Percentiles rank a stretch among this genome's conserved stretches.
Evolutionary conservation across 2,329 filamentous ascomycete genomes (phyloP).

Genomic region (Trichoderma citrinoviride): DNA sequence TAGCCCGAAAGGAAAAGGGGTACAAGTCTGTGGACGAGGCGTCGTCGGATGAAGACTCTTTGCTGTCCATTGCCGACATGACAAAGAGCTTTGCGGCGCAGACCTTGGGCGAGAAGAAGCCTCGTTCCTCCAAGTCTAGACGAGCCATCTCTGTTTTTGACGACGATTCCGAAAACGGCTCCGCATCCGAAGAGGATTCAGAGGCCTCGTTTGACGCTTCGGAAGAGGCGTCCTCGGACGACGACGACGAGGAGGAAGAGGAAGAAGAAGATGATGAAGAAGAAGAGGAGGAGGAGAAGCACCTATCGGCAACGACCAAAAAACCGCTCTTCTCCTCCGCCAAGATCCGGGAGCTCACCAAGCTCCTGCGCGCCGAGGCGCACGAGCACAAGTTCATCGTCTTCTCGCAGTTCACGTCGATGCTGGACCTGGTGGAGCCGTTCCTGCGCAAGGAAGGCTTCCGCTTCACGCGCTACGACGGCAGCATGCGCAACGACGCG

Average conservation of each 20-base stretch:
- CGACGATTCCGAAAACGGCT: conserved; percentile 37
- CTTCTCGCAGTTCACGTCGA: conserved; percentile 97
- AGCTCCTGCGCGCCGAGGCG: conserved; percentile 76
- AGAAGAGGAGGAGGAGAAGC: conserved; percentile 32
- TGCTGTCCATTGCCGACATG: conserved; percentile 37
- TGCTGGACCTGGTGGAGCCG: conserved; percentile 94
- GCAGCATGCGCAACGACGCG: conserved; percentile 88
- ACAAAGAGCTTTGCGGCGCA: conserved; percentile 40
- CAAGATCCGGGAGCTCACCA: conserved; percentile 84
- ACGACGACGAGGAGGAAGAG: too few relatives aligned
- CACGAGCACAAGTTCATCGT: conserved; percentile 93
- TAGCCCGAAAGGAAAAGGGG: conserved; percentile 34
- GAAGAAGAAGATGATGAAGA: too few relatives aligned
- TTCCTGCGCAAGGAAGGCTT: conserved; percentile 75
- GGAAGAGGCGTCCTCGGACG: too few relatives aligned
- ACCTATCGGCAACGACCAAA: conserved; percentile 38
- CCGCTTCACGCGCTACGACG: conserved; percentile 86
- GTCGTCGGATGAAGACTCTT: conserved; percentile 33
- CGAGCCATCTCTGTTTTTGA: conserved; percentile 12
- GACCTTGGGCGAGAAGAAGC: conserved; percentile 33
- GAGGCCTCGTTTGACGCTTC: conserved; percentile 27
- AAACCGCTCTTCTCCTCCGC: conserved; percentile 66
- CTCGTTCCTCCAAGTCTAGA: neutral
- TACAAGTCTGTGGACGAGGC: conserved; percentile 29
- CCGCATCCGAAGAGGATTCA: conserved; percentile 21